Evolutionary conservation across 192 early-diverging fungal genomes (phyloP), one percentile per base, ranked within the genome.

Genomic region (Hyaloraphidium curvatum): DNA sequence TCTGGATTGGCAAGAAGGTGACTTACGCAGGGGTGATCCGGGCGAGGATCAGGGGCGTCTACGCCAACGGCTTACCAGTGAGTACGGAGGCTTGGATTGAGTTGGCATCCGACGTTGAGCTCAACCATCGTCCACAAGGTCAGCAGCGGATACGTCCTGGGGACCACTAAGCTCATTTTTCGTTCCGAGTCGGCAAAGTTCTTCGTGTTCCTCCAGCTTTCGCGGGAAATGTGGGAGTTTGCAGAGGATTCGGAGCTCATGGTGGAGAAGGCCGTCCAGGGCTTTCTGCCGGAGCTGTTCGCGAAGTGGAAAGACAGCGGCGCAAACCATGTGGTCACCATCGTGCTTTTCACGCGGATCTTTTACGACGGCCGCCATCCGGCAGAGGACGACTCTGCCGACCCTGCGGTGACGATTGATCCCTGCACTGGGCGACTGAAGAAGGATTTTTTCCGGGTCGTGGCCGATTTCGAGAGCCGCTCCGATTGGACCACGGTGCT

Each of bases 161-260:
- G 69, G 22, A 70, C 72, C 17, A 95, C 91, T 5, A 80, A 82
- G 63, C 66, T 78, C 25, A 87, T 95, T 11, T 95, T 91, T 53
- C 74, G 93, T 13, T 95, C 93, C 9, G 87, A 87, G 55, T 89
- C 90, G 0, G 91, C 89, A 9, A 88, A 91, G 54, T 87, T 83
- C 50, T 92, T 89, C 60, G 76, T 97, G 14, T 89, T 92, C 61
- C 79, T 97, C 19, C 93, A 97, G 68, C 88, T 97, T 87, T 84
- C 81, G 28, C 76, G 77, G 40, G 93, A 97, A 68, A 97, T 95
- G 90, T 91, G 86, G 84, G 81, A 90, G 31, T 95, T 92, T 74
- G 90, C 90, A 51, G 91, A 95, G 57, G 91, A 97, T 59, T 90
- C 91, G 4, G 87, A 95, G 61, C 66, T 97, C 22, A 89, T 81